Percentiles rank a stretch among this genome's conserved stretches.
Evolutionary conservation across 352 stramenopile genomes (phyloP).

Genomic region (Elongisporangium anandrum): DNA sequence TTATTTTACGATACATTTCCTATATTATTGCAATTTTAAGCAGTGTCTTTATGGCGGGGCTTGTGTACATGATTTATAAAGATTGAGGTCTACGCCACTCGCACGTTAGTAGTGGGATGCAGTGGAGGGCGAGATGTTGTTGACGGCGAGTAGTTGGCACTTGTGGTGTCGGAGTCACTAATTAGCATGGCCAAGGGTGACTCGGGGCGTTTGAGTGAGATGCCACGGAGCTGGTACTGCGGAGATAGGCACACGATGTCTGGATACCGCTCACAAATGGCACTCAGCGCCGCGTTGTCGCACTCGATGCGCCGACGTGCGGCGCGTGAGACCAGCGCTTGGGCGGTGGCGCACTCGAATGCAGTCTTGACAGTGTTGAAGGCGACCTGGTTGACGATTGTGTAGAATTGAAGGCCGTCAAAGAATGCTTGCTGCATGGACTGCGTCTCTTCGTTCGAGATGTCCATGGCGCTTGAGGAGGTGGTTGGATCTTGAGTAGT

Average conservation of each 20-base stretch:
- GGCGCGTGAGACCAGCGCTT: constrained; percentile 31
- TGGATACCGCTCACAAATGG: constrained; percentile 52
- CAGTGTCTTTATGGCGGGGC: not conserved
- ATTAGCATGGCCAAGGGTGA: not conserved
- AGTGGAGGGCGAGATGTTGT: not conserved
- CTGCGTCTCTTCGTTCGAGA: constrained; percentile 9
- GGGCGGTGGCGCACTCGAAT: constrained; percentile 12
- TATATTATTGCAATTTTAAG: not conserved
- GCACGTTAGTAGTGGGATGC: not conserved
- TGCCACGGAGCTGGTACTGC: not conserved
- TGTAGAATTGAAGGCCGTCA: constrained; percentile 68
- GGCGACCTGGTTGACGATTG: constrained; percentile 39
- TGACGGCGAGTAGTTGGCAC: not conserved
- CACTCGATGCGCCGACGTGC: constrained; percentile 21
- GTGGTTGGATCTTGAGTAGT: not conserved
- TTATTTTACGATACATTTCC: not conserved
- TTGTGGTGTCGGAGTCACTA: not conserved
- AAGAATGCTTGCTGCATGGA: constrained; percentile 28
- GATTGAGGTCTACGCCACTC: not conserved
- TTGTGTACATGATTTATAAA: not conserved
- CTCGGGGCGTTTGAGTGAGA: not conserved
- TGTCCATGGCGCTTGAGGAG: not conserved
- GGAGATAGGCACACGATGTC: constrained; percentile 57
- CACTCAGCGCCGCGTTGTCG: constrained; percentile 36
- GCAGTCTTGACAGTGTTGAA: constrained; percentile 24